These are phyloP conservation scores for Fusarium buharicum DNA, from an alignment of 2,329 filamentous ascomycete species.

Conservation along the genomic window DNA sequence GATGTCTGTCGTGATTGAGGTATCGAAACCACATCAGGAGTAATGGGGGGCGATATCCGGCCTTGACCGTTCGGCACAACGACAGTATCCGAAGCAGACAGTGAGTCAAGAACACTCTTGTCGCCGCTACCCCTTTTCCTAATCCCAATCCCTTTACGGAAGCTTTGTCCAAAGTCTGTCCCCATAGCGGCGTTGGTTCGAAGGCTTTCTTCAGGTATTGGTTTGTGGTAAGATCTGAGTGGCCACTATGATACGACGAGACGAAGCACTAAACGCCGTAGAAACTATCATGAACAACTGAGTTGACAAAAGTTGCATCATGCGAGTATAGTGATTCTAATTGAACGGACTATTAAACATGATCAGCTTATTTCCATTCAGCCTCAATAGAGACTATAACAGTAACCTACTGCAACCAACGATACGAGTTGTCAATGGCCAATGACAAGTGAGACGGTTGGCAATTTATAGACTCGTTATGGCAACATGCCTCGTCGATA, in stretches of 20 bases:
- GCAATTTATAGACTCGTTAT: conserved; percentile 21
- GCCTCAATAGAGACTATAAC: conserved; percentile 14
- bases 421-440: conserved; percentile 7
- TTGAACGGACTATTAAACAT: conserved; percentile 7
- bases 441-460: conserved; percentile 29
- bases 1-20: conserved; percentile 49
- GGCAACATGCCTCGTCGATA: conserved; percentile 15
- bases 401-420: conserved; percentile 9
- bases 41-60: conserved; percentile 46
- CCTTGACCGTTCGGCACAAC: conserved; percentile 43
- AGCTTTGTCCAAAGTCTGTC: conserved; percentile 38
- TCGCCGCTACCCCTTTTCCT: conserved; percentile 39
- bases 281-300: conserved; percentile 41
- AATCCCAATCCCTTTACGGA: conserved; percentile 36
- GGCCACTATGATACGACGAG: conserved; percentile 29
- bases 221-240: conserved; percentile 30
- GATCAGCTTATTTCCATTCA: conserved; percentile 27
- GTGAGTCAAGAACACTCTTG: conserved; percentile 41
- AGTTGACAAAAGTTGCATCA: conserved; percentile 43
- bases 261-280: conserved; percentile 39
- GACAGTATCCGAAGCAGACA: conserved; percentile 41
- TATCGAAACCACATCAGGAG: conserved; percentile 39
- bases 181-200: conserved; percentile 43
- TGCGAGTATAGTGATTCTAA: conserved; percentile 25
- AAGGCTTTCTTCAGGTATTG: conserved; percentile 24